A percentile compares a stretch with the other conserved stretches of the same genome.
These are phyloP conservation scores for Heliosperma pusillum DNA, from an alignment of 148 eudicot species.

Conservation along the genomic window DNA sequence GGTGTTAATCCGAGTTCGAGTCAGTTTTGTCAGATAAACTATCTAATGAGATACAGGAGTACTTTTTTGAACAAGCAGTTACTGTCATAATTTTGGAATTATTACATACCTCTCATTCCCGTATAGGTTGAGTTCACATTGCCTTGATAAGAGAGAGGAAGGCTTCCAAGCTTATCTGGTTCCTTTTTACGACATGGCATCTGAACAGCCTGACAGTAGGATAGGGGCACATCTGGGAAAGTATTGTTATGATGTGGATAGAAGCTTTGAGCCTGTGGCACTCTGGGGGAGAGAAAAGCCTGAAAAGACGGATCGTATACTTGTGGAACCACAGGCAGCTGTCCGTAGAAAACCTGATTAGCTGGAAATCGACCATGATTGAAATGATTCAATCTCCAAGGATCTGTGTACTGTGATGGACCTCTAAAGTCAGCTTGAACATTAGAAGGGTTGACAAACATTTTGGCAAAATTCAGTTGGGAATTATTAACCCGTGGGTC, in stretches of 20 bases:
- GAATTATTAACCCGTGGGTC: slow-evolving; percentile 22
- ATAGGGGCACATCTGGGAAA: slow-evolving; percentile 15
- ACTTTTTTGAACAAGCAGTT: no score
- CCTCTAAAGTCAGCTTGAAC: slow-evolving; percentile 16
- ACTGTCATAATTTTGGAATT: no score
- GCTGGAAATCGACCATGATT: slow-evolving; percentile 5
- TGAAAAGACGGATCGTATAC: slow-evolving; percentile 3
- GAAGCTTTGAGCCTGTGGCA: slow-evolving; percentile 18
- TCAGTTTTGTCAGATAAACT: neutral
- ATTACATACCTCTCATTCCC: slow-evolving; percentile 23
- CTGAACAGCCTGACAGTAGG: slow-evolving; percentile 18
- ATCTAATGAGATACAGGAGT: no score
- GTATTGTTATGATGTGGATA: slow-evolving; percentile 7
- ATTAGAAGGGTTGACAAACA: slow-evolving; percentile 12
- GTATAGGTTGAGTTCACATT: slow-evolving; percentile 17
- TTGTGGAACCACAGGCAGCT: slow-evolving; percentile 11
- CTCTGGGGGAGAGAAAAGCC: neutral
- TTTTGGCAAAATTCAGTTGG: slow-evolving; percentile 17
- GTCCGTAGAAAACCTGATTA: slow-evolving; percentile 6
- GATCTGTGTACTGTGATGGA: slow-evolving; percentile 10
- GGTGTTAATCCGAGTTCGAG: neutral
- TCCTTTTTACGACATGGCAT: slow-evolving; percentile 18
- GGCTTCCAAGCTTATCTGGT: slow-evolving; percentile 5
- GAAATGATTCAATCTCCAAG: slow-evolving; percentile 21
- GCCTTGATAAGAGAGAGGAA: no score